Conservation (phyloP, 768 basidiomycete species). For the Serendipita sp. region DNA sequence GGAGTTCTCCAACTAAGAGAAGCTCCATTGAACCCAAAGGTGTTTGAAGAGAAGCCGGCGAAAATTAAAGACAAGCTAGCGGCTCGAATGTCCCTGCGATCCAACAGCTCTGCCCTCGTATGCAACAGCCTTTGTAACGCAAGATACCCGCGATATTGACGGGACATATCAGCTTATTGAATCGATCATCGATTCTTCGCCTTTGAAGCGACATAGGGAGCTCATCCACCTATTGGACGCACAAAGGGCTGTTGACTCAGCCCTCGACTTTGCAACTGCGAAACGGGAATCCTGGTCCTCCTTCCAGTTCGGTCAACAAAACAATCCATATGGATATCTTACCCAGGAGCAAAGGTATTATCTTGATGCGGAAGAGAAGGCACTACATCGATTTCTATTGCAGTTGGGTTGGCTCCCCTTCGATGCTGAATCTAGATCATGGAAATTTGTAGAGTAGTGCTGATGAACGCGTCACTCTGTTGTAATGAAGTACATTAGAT, state of each 20-base stretch:
- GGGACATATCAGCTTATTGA: not conserved
- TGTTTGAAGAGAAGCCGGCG: no score
- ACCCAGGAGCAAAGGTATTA: no score
- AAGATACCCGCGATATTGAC: not conserved
- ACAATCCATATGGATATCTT: no score
- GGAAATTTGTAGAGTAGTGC: not conserved
- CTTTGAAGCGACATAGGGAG: not conserved
- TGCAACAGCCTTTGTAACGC: no score
- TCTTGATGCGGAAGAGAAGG: no score
- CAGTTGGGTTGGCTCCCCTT: no score
- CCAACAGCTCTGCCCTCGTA: no score
- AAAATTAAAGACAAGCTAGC: no score
- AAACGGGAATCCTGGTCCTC: not conserved
- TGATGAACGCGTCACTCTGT: not conserved
- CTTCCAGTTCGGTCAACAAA: not conserved
- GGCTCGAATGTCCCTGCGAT: no score
- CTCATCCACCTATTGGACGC: not conserved
- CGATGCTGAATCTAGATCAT: slow-evolving; percentile 29
- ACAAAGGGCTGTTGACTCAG: not conserved
- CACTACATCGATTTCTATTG: no score
- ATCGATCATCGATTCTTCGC: not conserved
- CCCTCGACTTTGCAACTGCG: not conserved
- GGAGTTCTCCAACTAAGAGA: not conserved
- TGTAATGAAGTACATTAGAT: no score
- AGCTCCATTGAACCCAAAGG: no score